Conservation (phyloP, 108 stramenopile genomes). For the Nitzschia sp. region DNA sequence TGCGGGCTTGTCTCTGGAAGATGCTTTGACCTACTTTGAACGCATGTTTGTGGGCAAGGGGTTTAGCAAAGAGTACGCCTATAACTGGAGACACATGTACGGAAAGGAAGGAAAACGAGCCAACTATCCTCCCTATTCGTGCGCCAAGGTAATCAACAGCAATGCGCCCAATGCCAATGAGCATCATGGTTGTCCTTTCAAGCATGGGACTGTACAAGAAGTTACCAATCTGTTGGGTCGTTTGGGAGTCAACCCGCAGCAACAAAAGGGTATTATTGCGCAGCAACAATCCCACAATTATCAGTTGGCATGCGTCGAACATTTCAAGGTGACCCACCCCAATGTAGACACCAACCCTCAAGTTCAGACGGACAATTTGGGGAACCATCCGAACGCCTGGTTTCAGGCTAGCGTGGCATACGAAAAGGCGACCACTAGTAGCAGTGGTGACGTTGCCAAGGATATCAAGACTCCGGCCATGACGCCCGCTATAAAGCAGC, state of each 20-base stretch:
- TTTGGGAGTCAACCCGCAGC: conserved; percentile 52
- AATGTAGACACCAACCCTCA: conserved; percentile 39
- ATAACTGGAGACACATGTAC: conserved; percentile 97
- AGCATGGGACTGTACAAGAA: conserved; percentile 83
- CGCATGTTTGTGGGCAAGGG: conserved; percentile 88
- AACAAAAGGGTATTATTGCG: conserved; percentile 75
- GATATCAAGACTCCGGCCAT: no score
- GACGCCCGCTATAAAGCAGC: no score
- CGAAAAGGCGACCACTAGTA: neutral
- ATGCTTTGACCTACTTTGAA: conserved; percentile 92
- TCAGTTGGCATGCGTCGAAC: conserved; percentile 92
- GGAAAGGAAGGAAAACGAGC: conserved; percentile 97
- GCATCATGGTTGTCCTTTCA: conserved; percentile 98
- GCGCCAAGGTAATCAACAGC: conserved; percentile 92
- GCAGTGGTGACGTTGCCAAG: no score
- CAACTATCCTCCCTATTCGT: conserved; percentile 90
- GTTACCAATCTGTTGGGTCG: conserved; percentile 61
- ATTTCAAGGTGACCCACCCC: conserved; percentile 94
- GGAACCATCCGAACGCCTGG: conserved; percentile 98
- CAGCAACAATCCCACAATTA: conserved; percentile 81
- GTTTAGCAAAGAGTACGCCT: conserved; percentile 93
- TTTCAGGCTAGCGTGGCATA: conserved; percentile 82
- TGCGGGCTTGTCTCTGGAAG: conserved; percentile 91
- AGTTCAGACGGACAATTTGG: conserved; percentile 80
- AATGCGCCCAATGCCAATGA: conserved; percentile 77